Evolutionary conservation across 306 rosid genomes (phyloP).

Genomic region (Prunus padus): DNA sequence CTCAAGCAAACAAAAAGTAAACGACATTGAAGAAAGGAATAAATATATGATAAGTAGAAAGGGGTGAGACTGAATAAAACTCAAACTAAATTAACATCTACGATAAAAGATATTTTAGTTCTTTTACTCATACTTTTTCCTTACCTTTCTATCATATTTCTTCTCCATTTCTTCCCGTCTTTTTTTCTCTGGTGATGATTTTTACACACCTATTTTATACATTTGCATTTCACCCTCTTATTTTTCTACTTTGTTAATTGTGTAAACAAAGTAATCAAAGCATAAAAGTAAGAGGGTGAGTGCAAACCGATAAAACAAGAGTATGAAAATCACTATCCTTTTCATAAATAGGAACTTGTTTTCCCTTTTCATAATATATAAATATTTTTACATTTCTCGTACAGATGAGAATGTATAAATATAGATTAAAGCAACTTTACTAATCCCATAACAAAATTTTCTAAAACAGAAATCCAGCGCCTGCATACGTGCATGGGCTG

Average conservation of each 20-base stretch:
- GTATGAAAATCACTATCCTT: background rate
- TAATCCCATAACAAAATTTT: too few relatives aligned
- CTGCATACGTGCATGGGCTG: slow-evolving; percentile 10
- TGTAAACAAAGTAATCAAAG: background rate
- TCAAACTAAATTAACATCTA: background rate
- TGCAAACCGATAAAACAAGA: background rate
- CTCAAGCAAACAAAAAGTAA: background rate
- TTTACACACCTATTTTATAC: background rate
- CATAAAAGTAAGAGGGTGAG: background rate
- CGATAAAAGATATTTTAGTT: background rate
- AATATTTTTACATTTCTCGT: background rate
- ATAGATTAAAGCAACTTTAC: background rate
- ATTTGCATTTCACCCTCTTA: background rate
- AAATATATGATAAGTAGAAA: background rate
- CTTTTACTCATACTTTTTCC: background rate
- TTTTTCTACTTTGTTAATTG: background rate
- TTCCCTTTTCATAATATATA: background rate
- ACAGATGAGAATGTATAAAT: background rate
- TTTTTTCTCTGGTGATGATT: background rate
- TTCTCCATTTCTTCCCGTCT: background rate
- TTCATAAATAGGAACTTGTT: background rate
- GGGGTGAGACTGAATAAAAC: background rate
- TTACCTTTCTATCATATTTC: background rate
- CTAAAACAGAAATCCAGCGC: background rate
- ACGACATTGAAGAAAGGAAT: too few relatives aligned